Base-by-base conservation (phyloP, 108 stramenopile genomes). In the Nitzschia sp. region DNA sequence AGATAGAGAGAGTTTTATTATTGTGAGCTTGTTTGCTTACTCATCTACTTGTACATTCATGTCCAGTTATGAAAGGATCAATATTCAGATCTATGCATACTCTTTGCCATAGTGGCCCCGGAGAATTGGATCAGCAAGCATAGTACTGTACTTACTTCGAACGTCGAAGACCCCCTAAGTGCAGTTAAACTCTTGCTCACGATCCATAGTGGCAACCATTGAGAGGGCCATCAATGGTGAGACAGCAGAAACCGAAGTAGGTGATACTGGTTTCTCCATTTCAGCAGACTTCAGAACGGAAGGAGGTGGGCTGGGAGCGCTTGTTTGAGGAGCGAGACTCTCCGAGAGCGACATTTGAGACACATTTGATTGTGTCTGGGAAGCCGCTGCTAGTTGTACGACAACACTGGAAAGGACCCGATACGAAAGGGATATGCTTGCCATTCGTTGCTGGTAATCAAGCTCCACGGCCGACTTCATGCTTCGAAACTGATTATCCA, bases 361-460 rank as follows among this genome's bases (percentile, higher is more conserved):
- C 6, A 6, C 13, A 11, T 6, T 41, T 11, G 38, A 6, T 13
- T 41, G 6, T 6, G 11, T 11, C 5, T 9, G 15, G 6, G 50
- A 5, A 9, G 19, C 17, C 50, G 53, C 19, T 11, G 50, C 5
- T 2, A 41, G 58, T 52, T 69, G 57, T 2, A 16, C 11, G 19
- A 46, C 34, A n/a, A 71, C 3, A 13, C 47, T 60, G 27, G 63
- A 63, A 25, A 72, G 33, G 26, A 60, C 41, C 29, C 57, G 71
- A 36, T 72, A 72, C 0, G 71, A 72, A 5, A 45, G 44, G 23
- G 71, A 22, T 19, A 58, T 16, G 32, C 27, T 46, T 38, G 29
- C 41, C 63, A 64, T 72, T n/a, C 71, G 63, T 45, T 58, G 71
- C 57, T 72, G 53, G 28, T 64, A 72, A 41, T 72, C 71, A 9